A percentile compares a stretch with the other conserved stretches of the same genome.
Evolutionary conservation across 306 rosid species (phyloP).

Genomic region (Hippophae gyantsensis): DNA sequence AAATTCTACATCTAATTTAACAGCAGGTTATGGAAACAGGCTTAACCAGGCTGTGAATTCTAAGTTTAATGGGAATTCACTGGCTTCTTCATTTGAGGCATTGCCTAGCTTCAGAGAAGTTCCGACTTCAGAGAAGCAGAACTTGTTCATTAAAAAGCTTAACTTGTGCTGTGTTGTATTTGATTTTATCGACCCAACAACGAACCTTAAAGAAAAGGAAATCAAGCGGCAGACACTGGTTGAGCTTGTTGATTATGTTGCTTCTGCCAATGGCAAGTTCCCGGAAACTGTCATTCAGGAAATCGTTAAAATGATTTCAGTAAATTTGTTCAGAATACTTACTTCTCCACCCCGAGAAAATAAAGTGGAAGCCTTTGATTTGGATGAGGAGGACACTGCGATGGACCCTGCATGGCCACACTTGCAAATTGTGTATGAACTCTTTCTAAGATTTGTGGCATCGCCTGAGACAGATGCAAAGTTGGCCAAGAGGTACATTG

Average conservation of each 20-base stretch:
- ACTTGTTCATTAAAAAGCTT: slow-evolving; percentile 68
- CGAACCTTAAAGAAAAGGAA: slow-evolving; percentile 74
- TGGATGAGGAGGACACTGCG: slow-evolving; percentile 91
- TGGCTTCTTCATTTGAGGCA: slow-evolving; percentile 52
- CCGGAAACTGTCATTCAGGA: slow-evolving; percentile 75
- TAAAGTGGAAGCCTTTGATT: slow-evolving; percentile 78
- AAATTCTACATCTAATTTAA: slow-evolving; percentile 42
- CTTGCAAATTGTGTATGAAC: slow-evolving; percentile 82
- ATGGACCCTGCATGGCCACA: slow-evolving; percentile 98
- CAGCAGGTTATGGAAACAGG: slow-evolving; percentile 45
- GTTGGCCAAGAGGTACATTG: slow-evolving; percentile 91
- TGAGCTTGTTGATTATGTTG: slow-evolving; percentile 86
- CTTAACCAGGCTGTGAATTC: slow-evolving; percentile 48
- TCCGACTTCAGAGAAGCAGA: slow-evolving; percentile 79
- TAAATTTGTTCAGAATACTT: slow-evolving; percentile 71
- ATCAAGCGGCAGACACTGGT: slow-evolving; percentile 78
- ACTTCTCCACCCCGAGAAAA: slow-evolving; percentile 71
- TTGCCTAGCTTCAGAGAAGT: slow-evolving; percentile 81
- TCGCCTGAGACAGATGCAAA: slow-evolving; percentile 93
- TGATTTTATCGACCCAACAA: slow-evolving; percentile 72
- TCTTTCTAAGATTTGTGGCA: slow-evolving; percentile 80
- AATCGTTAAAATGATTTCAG: slow-evolving; percentile 63
- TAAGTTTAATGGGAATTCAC: slow-evolving; percentile 59
- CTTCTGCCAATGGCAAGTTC: slow-evolving; percentile 70
- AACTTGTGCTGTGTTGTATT: slow-evolving; percentile 72